Conservation (phyloP, 2,329 filamentous ascomycete species). For the Sporothrix humicola region DNA sequence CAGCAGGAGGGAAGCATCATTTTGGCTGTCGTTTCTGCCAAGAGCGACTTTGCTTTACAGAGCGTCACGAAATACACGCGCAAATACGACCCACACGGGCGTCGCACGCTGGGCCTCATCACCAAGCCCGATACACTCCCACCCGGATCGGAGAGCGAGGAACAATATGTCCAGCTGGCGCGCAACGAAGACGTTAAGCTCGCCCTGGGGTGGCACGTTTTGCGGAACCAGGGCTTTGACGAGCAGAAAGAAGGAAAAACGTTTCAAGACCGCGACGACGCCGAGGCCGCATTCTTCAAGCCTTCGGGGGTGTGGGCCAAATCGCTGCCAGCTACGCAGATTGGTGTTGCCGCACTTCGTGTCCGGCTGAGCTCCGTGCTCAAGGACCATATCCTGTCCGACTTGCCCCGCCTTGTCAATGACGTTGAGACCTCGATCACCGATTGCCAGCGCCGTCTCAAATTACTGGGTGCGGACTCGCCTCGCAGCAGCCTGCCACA, state of each 20-base stretch:
- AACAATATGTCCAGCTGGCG: not conserved
- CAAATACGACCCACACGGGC: not conserved
- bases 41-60: not conserved
- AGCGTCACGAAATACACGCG: conserved; percentile 3
- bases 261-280: not conserved
- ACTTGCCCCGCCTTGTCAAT: not conserved
- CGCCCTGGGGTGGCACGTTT: not conserved
- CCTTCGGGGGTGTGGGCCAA: not conserved
- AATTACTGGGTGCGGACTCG: not conserved
- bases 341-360: not conserved
- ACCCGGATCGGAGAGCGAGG: not conserved
- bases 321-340: not conserved
- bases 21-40: not conserved
- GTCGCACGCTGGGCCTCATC: conserved; percentile 2
- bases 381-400: not conserved
- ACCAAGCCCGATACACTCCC: not conserved
- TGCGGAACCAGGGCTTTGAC: not conserved
- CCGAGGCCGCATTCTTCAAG: not conserved
- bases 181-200: not conserved
- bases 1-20: not conserved
- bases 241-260: not conserved
- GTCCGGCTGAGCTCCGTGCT: not conserved
- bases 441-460: not conserved
- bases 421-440: not conserved
- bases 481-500: not conserved